phyloP scores from a whole-genome alignment of 2,329 filamentous ascomycete genomes.

The Fusarium bulbicola region DNA sequence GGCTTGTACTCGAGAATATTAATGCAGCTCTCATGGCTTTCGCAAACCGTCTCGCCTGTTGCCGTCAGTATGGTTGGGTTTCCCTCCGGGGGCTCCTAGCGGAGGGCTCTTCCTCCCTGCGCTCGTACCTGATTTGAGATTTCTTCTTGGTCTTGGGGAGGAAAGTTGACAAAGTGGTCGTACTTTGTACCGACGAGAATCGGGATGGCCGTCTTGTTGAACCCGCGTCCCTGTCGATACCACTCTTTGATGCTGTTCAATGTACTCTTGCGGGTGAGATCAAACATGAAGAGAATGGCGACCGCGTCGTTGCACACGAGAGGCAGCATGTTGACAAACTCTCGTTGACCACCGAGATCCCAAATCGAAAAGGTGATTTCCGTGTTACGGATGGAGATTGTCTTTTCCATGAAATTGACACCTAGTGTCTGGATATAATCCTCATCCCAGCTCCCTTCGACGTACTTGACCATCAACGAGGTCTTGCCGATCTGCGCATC shows the following conservation, averaged over 20 bases:
- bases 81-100: neutral
- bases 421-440: constrained; percentile 99
- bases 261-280: constrained; percentile 96
- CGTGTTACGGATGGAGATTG: constrained; percentile 98
- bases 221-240: constrained; percentile 96
- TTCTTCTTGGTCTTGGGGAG: constrained; percentile 96
- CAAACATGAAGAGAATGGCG: constrained; percentile 99
- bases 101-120: neutral
- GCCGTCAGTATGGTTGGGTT: neutral
- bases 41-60: constrained; percentile 91
- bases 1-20: constrained; percentile 98
- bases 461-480: constrained; percentile 99
- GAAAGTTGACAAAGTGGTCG: constrained; percentile 99
- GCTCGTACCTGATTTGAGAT: constrained; percentile 87
- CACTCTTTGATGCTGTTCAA: constrained; percentile 99
- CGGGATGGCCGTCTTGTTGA: constrained; percentile 99
- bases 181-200: constrained; percentile 98
- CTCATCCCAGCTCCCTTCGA: constrained; percentile 99
- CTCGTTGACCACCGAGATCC: constrained; percentile 96
- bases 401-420: constrained; percentile 99
- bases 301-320: constrained; percentile 99
- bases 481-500: constrained; percentile 99
- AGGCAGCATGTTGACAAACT: constrained; percentile 99
- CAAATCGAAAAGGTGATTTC: constrained; percentile 99
- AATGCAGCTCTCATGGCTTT: constrained; percentile 98